phyloP scores from a whole-genome alignment of 805 yeast species.

The Zygosaccharomyces pseudorouxii region DNA sequence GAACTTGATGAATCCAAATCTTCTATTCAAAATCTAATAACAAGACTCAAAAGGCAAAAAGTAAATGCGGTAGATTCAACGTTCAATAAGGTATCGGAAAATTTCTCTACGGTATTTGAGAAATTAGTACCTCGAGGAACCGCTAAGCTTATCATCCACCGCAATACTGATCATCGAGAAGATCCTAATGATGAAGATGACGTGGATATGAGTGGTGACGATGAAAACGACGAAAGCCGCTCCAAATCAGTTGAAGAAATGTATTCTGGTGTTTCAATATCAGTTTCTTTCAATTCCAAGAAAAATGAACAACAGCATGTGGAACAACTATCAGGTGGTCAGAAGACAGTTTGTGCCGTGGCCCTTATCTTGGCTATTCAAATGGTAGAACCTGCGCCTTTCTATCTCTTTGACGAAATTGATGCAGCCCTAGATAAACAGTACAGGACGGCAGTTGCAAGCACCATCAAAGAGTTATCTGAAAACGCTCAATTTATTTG shows the following conservation, averaged over 20 bases:
- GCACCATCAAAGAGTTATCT: constrained; percentile 62
- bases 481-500: constrained; percentile 83
- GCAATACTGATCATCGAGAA: constrained; percentile 25
- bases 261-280: constrained; percentile 76
- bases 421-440: constrained; percentile 95
- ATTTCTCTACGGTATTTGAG: constrained; percentile 71
- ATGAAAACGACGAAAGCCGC: constrained; percentile 19
- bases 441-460: constrained; percentile 83
- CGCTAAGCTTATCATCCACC: constrained; percentile 68
- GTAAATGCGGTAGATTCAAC: constrained; percentile 76
- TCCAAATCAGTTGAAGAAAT: constrained; percentile 28
- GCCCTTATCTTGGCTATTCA: constrained; percentile 92
- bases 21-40: constrained; percentile 69
- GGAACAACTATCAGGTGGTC: constrained; percentile 95
- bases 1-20: constrained; percentile 67
- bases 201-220: constrained; percentile 11
- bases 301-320: constrained; percentile 80
- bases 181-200: constrained; percentile 25
- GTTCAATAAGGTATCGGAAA: constrained; percentile 67
- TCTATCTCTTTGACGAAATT: constrained; percentile 91
- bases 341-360: constrained; percentile 92
- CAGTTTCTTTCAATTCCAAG: constrained; percentile 85
- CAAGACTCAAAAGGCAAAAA: constrained; percentile 68
- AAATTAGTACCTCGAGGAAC: constrained; percentile 77
- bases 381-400: constrained; percentile 94